Evolutionary conservation across 1,139 yeast genomes (phyloP).

Genomic region (Geotrichum klebahnii): DNA sequence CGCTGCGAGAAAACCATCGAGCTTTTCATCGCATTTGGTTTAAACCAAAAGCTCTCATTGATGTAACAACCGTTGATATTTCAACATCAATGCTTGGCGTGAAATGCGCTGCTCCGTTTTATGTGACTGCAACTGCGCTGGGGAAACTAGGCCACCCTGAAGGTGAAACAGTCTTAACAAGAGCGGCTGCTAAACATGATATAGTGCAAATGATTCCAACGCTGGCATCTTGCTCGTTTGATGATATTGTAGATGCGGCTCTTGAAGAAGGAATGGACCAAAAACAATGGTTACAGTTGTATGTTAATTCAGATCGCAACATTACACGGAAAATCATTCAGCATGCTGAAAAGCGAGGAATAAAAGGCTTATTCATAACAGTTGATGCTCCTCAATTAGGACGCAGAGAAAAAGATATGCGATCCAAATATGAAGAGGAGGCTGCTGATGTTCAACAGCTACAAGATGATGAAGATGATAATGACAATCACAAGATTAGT

Average conservation of each 20-base stretch:
- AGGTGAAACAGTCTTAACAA: slow-evolving; percentile 52
- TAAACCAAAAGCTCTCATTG: slow-evolving; percentile 74
- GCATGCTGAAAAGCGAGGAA: slow-evolving; percentile 71
- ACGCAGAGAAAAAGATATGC: slow-evolving; percentile 69
- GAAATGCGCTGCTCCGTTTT: slow-evolving; percentile 48
- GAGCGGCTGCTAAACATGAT: slow-evolving; percentile 48
- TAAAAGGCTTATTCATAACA: slow-evolving; percentile 76
- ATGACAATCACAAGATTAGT: too few relatives aligned
- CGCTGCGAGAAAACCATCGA: slow-evolving; percentile 81
- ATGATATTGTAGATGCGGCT: slow-evolving; percentile 51
- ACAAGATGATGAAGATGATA: slow-evolving; percentile 43
- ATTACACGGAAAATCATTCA: slow-evolving; percentile 57
- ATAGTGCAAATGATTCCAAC: slow-evolving; percentile 58
- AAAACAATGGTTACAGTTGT: slow-evolving; percentile 86
- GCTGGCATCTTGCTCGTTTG: slow-evolving; percentile 52
- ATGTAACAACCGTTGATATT: slow-evolving; percentile 54
- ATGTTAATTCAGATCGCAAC: slow-evolving; percentile 69
- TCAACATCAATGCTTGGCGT: slow-evolving; percentile 53
- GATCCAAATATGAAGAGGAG: slow-evolving; percentile 59
- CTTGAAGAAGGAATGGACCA: too few relatives aligned
- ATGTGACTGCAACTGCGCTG: slow-evolving; percentile 56
- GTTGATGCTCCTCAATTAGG: slow-evolving; percentile 96
- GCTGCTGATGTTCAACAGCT: slow-evolving; percentile 48
- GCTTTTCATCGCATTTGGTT: slow-evolving; percentile 84
- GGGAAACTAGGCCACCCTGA: slow-evolving; percentile 55